A percentile compares a stretch with the other conserved stretches of the same genome.
These are phyloP conservation scores for Colletotrichum zoysiae DNA, from an alignment of 2,329 filamentous ascomycete species.

Conservation along the genomic window DNA sequence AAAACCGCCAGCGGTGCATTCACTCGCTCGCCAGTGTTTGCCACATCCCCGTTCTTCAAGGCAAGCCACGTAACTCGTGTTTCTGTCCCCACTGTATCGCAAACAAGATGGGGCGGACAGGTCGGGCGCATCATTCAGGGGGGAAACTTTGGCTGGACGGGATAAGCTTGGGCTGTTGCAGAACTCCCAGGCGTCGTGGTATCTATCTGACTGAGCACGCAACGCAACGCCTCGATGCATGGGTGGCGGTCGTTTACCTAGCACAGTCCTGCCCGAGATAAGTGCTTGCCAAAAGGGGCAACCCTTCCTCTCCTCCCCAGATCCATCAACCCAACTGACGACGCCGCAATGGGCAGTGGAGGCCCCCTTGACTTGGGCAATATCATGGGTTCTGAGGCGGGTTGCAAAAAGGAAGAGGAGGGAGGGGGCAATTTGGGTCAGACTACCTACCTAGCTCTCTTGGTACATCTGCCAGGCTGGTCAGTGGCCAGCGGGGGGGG, in stretches of 20 bases:
- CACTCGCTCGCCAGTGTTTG: neutral
- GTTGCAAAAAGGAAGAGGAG: slow-evolving; percentile 19
- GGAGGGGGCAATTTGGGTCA: slow-evolving; percentile 6
- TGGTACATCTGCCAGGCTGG: slow-evolving; percentile 11
- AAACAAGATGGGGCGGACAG: slow-evolving; percentile 25
- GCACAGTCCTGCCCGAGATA: slow-evolving; percentile 17
- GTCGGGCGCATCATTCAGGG: slow-evolving; percentile 31
- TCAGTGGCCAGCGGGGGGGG: slow-evolving; percentile 5
- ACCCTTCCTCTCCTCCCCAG: neutral
- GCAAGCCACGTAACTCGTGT: slow-evolving; percentile 23
- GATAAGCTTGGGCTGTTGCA: slow-evolving; percentile 25
- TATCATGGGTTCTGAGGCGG: slow-evolving; percentile 15
- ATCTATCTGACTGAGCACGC: slow-evolving; percentile 18
- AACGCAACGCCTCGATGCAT: slow-evolving; percentile 34
- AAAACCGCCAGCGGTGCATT: neutral
- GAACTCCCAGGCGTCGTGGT: slow-evolving; percentile 9
- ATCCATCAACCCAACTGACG: slow-evolving; percentile 10
- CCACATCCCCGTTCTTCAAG: slow-evolving; percentile 8
- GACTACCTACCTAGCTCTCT: slow-evolving; percentile 6
- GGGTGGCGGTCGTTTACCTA: slow-evolving; percentile 33
- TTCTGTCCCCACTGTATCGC: slow-evolving; percentile 2
- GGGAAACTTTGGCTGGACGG: slow-evolving; percentile 19
- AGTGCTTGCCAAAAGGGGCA: slow-evolving; percentile 8
- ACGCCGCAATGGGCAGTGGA: slow-evolving; percentile 34
- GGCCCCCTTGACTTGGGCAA: slow-evolving; percentile 1